These are phyloP conservation scores for Tilletiopsis washingtonensis DNA, from an alignment of 1,284 basidiomycete genomes.

Conservation along the genomic window DNA sequence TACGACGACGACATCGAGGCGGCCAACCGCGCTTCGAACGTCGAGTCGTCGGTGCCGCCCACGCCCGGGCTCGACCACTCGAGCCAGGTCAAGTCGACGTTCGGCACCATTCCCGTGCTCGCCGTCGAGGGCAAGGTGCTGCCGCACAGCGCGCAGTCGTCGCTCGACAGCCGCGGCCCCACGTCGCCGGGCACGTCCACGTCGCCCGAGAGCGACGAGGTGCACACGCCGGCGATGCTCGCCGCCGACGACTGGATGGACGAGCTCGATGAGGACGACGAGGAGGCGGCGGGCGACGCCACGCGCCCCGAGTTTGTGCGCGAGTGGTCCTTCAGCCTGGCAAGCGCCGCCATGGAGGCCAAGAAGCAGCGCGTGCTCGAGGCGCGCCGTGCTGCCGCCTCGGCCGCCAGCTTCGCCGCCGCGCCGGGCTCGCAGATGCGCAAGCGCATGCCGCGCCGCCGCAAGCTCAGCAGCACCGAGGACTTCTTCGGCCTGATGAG, in stretches of 20 bases:
- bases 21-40: no score
- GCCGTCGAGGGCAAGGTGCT: not conserved
- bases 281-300: constrained; percentile 5
- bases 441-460: not conserved
- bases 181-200: constrained; percentile 10
- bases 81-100: not conserved
- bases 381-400: not conserved
- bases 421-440: not conserved
- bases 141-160: constrained; percentile 14
- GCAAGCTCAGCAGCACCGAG: constrained; percentile 14
- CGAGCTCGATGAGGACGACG: constrained; percentile 5
- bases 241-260: not conserved
- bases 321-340: constrained; percentile 27
- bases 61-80: constrained; percentile 1
- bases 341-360: constrained; percentile 7
- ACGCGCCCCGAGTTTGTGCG: constrained; percentile 32
- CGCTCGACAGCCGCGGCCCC: constrained; percentile 19
- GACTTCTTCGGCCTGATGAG: constrained; percentile 38
- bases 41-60: not conserved
- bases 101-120: not conserved
- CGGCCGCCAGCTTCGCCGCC: not conserved
- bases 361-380: no score
- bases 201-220: constrained; percentile 7
- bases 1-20: no score
- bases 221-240: not conserved